phyloP scores from a whole-genome alignment of 768 basidiomycete species.

The Hygrophoropsis aurantiaca region DNA sequence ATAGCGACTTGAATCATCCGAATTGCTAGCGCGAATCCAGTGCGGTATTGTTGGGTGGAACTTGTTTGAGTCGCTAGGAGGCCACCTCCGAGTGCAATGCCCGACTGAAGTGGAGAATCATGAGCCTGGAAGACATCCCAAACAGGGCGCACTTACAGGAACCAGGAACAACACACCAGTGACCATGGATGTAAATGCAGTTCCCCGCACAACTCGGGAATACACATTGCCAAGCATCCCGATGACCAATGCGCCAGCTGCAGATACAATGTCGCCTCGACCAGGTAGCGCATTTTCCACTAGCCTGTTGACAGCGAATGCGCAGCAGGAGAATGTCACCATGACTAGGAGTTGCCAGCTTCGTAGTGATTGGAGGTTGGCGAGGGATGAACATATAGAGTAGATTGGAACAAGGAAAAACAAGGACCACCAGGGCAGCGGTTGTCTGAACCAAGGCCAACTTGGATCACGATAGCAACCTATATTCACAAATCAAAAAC shows the following conservation, averaged over 20 bases:
- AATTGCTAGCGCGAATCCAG: constrained; percentile 76
- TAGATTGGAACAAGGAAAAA: constrained; percentile 77
- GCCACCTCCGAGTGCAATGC: constrained; percentile 73
- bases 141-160: constrained; percentile 55
- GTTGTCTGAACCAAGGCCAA: constrained; percentile 78
- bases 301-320: constrained; percentile 69
- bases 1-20: constrained; percentile 84
- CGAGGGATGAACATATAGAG: constrained; percentile 70
- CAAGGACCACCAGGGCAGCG: constrained; percentile 80
- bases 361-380: constrained; percentile 71
- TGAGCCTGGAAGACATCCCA: constrained; percentile 7
- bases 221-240: constrained; percentile 83
- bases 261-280: constrained; percentile 72
- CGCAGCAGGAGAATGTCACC: constrained; percentile 75
- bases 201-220: constrained; percentile 71
- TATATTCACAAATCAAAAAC: constrained; percentile 31
- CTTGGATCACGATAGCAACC: constrained; percentile 73
- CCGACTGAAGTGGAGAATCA: constrained; percentile 49
- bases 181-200: constrained; percentile 90
- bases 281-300: constrained; percentile 62
- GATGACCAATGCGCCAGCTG: constrained; percentile 74
- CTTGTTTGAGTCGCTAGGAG: constrained; percentile 55
- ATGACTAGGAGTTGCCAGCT: constrained; percentile 74
- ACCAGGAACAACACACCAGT: constrained; percentile 90
- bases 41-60: constrained; percentile 69